These are phyloP conservation scores for Ceratocystis colombiana DNA, from an alignment of 2,329 filamentous ascomycete genomes.

Conservation along the genomic window DNA sequence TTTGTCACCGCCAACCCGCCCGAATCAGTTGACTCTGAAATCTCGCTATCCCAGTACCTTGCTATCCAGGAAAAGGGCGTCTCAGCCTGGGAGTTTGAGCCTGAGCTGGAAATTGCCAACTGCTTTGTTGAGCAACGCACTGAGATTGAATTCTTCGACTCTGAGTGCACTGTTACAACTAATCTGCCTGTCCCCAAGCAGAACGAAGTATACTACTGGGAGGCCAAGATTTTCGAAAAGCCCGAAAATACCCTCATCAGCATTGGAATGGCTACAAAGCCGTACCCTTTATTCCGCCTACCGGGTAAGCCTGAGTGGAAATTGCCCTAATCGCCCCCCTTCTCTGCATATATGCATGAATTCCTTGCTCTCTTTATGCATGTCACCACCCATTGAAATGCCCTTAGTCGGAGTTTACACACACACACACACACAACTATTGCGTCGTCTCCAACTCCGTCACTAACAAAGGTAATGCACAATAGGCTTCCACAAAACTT, in stretches of 20 bases:
- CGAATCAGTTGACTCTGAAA: slow-evolving; percentile 91
- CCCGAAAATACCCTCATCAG: slow-evolving; percentile 77
- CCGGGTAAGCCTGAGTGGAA: slow-evolving; percentile 56
- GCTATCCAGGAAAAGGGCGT: slow-evolving; percentile 99
- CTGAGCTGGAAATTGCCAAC: slow-evolving; percentile 96
- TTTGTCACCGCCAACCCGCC: slow-evolving; percentile 91
- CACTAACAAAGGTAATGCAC: slow-evolving; percentile 18
- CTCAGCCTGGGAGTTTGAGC: slow-evolving; percentile 99
- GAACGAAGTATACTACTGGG: slow-evolving; percentile 99
- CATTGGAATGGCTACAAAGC: slow-evolving; percentile 92
- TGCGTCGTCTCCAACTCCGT: neutral
- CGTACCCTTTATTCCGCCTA: slow-evolving; percentile 86
- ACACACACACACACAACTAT: neutral
- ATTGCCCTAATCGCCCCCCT: neutral
- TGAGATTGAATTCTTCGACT: slow-evolving; percentile 98
- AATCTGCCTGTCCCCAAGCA: slow-evolving; percentile 96
- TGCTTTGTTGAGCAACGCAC: slow-evolving; percentile 95
- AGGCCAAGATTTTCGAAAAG: slow-evolving; percentile 97
- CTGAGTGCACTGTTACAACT: slow-evolving; percentile 92
- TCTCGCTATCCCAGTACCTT: slow-evolving; percentile 92
- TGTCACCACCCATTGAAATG: neutral
- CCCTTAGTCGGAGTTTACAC: neutral
- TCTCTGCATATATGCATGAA: neutral
- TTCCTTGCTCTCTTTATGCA: neutral
- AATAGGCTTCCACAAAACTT: slow-evolving; percentile 76